Conservation (phyloP, 805 yeast genomes). For the Yamadazyma kitorensis region DNA sequence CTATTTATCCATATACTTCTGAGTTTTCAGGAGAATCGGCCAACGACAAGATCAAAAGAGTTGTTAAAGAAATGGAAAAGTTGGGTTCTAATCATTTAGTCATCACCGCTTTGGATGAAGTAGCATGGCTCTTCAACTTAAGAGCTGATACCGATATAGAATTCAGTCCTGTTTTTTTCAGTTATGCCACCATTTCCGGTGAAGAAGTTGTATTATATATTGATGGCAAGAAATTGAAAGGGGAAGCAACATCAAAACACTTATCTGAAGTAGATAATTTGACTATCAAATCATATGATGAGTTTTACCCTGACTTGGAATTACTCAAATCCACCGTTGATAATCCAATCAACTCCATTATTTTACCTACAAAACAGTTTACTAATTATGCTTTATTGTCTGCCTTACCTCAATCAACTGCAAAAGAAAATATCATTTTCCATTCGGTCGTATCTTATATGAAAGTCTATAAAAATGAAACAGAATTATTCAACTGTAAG, state of each 20-base stretch:
- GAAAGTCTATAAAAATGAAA: conserved; percentile 72
- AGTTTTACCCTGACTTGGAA: conserved; percentile 57
- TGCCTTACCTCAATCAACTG: conserved; percentile 27
- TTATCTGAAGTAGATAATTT: conserved; percentile 26
- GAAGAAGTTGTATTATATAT: conserved; percentile 50
- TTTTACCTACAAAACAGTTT: conserved; percentile 29
- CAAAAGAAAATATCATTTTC: conserved; percentile 20
- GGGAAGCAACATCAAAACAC: conserved; percentile 18
- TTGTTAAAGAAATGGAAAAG: conserved; percentile 29
- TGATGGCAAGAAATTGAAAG: conserved; percentile 42
- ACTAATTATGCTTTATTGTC: conserved; percentile 31
- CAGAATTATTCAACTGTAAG: conserved; percentile 70
- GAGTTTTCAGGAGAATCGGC: conserved; percentile 35
- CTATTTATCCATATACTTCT: conserved; percentile 27
- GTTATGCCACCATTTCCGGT: conserved; percentile 46
- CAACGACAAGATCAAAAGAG: conserved; percentile 25
- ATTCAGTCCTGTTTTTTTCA: conserved; percentile 83
- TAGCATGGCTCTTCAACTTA: conserved; percentile 75
- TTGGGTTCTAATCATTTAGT: conserved; percentile 38
- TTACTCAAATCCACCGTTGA: conserved; percentile 19
- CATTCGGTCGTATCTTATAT: conserved; percentile 41
- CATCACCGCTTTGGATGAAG: conserved; percentile 67
- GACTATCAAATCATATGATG: conserved; percentile 48
- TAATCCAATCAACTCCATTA: conserved; percentile 16
- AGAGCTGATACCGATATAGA: conserved; percentile 76